Evolutionary conservation across 139 green algal species (phyloP).

Genomic region (Chlorella vulgaris): DNA sequence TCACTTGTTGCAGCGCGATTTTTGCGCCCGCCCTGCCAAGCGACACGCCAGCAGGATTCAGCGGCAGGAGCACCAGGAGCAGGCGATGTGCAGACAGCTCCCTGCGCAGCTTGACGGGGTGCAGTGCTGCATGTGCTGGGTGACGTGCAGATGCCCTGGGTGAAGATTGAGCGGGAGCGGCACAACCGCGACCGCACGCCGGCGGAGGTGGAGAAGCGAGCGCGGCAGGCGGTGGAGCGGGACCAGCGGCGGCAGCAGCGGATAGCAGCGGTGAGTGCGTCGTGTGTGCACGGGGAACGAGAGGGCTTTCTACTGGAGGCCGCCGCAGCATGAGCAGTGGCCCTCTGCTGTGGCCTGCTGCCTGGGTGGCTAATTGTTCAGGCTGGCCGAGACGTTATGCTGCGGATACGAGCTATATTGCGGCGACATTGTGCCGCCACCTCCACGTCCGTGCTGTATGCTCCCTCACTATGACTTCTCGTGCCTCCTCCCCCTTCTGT

Average conservation of each 20-base stretch:
- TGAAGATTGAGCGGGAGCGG: slow-evolving; percentile 73
- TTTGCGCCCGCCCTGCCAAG: no score
- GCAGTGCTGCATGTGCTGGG: background rate
- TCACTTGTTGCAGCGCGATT: no score
- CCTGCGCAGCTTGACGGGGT: background rate
- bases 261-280: slow-evolving; percentile 49
- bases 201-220: slow-evolving; percentile 40
- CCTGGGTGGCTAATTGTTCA: background rate
- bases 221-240: slow-evolving; percentile 46
- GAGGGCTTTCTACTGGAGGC: background rate
- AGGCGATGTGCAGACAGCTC: no score
- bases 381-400: background rate
- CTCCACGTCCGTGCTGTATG: no score
- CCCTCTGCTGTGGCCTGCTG: no score
- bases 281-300: background rate
- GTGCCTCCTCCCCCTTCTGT: no score
- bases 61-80: no score
- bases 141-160: slow-evolving; percentile 62
- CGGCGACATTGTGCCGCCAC: background rate
- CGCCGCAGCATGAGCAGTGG: no score
- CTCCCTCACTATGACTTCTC: no score
- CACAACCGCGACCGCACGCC: slow-evolving; percentile 72
- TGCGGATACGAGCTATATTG: background rate
- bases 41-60: no score
- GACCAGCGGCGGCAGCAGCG: slow-evolving; percentile 62